Evolutionary conservation across 345 rosid species (phyloP).

Genomic region (Murraya koenigii): DNA sequence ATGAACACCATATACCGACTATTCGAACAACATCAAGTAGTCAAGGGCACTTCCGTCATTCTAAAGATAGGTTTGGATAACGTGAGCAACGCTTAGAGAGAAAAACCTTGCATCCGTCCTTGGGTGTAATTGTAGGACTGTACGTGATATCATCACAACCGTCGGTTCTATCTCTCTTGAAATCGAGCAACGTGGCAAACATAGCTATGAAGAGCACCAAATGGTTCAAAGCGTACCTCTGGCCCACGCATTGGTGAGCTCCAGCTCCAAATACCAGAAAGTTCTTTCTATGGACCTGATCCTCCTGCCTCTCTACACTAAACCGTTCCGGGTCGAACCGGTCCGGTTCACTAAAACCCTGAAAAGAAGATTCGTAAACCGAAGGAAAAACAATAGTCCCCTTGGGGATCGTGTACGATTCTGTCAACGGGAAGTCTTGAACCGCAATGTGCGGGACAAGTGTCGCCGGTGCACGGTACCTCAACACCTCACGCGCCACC

Average conservation of each 20-base stretch:
- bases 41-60: constrained; percentile 22
- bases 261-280: constrained; percentile 84
- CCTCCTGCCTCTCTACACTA: constrained; percentile 57
- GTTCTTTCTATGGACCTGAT: constrained; percentile 48
- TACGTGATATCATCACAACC: constrained; percentile 76
- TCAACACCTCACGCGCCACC: constrained; percentile 84
- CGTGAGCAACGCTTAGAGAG: constrained; percentile 45
- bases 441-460: constrained; percentile 83
- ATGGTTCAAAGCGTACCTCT: constrained; percentile 79
- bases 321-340: constrained; percentile 84
- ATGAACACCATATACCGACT: background rate
- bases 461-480: constrained; percentile 79
- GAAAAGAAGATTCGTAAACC: constrained; percentile 76
- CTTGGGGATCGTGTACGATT: constrained; percentile 68
- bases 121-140: constrained; percentile 76
- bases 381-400: constrained; percentile 87
- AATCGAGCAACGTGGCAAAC: constrained; percentile 56
- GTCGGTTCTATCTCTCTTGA: constrained; percentile 49
- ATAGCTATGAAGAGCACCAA: constrained; percentile 73
- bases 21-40: background rate
- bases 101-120: constrained; percentile 69
- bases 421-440: constrained; percentile 58
- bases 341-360: constrained; percentile 65
- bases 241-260: constrained; percentile 90
- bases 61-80: constrained; percentile 29